Base-by-base conservation (phyloP, 1,284 basidiomycete genomes). In the Pterulicium gracile region DNA sequence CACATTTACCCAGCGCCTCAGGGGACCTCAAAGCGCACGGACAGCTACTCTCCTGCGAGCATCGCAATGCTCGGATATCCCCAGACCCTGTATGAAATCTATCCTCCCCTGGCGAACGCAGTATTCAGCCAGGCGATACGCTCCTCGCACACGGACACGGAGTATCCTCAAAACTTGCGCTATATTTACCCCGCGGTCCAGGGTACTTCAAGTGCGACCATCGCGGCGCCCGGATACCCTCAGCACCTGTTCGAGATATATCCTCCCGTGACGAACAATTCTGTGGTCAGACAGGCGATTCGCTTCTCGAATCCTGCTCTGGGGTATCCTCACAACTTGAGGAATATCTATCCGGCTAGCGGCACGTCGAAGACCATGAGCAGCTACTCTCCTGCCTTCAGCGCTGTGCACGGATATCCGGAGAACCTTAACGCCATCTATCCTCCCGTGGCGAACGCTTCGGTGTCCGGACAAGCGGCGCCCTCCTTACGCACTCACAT, bases 221-320 rank as follows among this genome's bases (percentile, higher is more conserved):
- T 32, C 27, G n/a, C 27, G n/a, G 7, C 27, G 27, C 27, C 10
- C 27, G n/a, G 10, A 10, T 32, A 32, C n/a, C 27, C 27, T 10
- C n/a, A n/a, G 27, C 7, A 32, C 27, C 27, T 32, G 27, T 32
- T 10, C n/a, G 7, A n/a, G 10, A 32, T 32, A 32, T 32, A 32
- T 39, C 36, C 36, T 39, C 36, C 36, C 19, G 36, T 39, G 19
- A n/a, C n/a, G n/a, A n/a, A n/a, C n/a, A n/a, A n/a, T n/a, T n/a
- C n/a, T n/a, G n/a, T n/a, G n/a, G 15, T 39, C 10, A 7, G 27
- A 18, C n/a, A 39, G 4, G n/a, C 5, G n/a, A 17, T 15, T 18
- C n/a, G n/a, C n/a, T 10, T 15, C 36, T 5, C n/a, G 7, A 4
- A 39, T 15, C 15, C n/a, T 17, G 7, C 7, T 39, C 36, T 39